phyloP scores from a whole-genome alignment of 108 stramenopile genomes.

The Fistulifera solaris region DNA sequence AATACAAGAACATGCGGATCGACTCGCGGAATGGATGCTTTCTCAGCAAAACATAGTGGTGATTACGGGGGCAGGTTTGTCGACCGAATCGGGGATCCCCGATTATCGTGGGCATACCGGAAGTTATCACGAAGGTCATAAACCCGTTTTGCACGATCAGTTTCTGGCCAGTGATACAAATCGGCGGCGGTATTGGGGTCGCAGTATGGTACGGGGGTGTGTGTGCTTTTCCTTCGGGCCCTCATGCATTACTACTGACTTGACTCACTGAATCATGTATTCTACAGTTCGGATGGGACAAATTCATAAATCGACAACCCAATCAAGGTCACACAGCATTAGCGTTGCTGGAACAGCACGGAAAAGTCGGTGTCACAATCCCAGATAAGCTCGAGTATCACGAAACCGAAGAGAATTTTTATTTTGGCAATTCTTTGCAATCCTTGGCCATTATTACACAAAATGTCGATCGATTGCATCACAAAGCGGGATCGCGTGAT shows the following conservation, averaged over 20 bases:
- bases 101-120: slow-evolving; percentile 94
- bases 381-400: not conserved
- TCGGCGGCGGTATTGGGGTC: slow-evolving; percentile 93
- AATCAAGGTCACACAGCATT: slow-evolving; percentile 82
- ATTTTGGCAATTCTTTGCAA: slow-evolving; percentile 8
- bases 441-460: slow-evolving; percentile 80
- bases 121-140: slow-evolving; percentile 91
- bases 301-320: not conserved
- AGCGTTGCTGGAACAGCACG: slow-evolving; percentile 64
- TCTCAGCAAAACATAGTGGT: slow-evolving; percentile 40
- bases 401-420: not conserved
- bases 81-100: slow-evolving; percentile 93
- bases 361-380: slow-evolving; percentile 40
- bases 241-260: slow-evolving; percentile 24
- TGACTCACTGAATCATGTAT: too few species aligned
- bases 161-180: slow-evolving; percentile 57
- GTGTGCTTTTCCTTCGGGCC: slow-evolving; percentile 55
- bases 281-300: slow-evolving; percentile 5
- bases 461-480: slow-evolving; percentile 95
- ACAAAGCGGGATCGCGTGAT: slow-evolving; percentile 61
- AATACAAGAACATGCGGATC: slow-evolving; percentile 7
- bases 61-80: slow-evolving; percentile 92
- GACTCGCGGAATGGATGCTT: slow-evolving; percentile 31
- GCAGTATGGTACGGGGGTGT: slow-evolving; percentile 47
- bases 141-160: slow-evolving; percentile 94